A percentile compares a stretch with the other conserved stretches of the same genome.
These are phyloP conservation scores for Epicoccum nigrum DNA, from an alignment of 2,329 filamentous ascomycete genomes.

Conservation along the genomic window DNA sequence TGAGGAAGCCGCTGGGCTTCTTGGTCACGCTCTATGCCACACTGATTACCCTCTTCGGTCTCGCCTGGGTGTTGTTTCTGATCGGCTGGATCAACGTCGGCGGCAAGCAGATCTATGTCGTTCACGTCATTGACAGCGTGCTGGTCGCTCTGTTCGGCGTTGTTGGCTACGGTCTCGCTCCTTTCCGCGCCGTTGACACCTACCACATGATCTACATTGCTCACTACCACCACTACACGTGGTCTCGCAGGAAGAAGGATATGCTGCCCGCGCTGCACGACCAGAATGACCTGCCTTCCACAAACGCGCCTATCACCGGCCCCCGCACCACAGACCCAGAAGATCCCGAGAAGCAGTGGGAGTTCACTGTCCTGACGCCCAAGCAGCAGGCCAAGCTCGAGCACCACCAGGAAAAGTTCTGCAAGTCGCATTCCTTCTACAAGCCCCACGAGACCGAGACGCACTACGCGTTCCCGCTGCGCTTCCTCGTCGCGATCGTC, in stretches of 20 bases:
- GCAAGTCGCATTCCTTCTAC: conserved; percentile 86
- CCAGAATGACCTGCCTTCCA: conserved; percentile 69
- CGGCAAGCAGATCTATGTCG: conserved; percentile 67
- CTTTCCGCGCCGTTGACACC: conserved; percentile 80
- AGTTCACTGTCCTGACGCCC: conserved; percentile 67
- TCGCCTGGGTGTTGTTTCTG: conserved; percentile 89
- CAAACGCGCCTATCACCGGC: conserved; percentile 52
- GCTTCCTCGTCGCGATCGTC: conserved; percentile 77
- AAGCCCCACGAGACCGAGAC: conserved; percentile 86
- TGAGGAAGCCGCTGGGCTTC: conserved; percentile 77
- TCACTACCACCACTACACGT: conserved; percentile 71
- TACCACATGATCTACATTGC: conserved; percentile 88
- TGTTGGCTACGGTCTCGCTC: conserved; percentile 66
- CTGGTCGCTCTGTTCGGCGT: conserved; percentile 68
- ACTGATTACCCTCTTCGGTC: conserved; percentile 81
- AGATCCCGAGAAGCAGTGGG: conserved; percentile 46
- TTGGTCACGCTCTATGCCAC: conserved; percentile 83
- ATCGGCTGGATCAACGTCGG: conserved; percentile 90
- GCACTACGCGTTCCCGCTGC: conserved; percentile 78
- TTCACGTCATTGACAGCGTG: conserved; percentile 62
- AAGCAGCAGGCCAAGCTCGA: conserved; percentile 72
- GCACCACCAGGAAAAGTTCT: conserved; percentile 80
- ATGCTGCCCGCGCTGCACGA: conserved; percentile 67
- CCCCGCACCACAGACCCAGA: conserved; percentile 45
- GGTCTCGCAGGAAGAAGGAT: conserved; percentile 68